These are phyloP conservation scores for Aethionema arabicum DNA, from an alignment of 345 rosid species.

Conservation along the genomic window DNA sequence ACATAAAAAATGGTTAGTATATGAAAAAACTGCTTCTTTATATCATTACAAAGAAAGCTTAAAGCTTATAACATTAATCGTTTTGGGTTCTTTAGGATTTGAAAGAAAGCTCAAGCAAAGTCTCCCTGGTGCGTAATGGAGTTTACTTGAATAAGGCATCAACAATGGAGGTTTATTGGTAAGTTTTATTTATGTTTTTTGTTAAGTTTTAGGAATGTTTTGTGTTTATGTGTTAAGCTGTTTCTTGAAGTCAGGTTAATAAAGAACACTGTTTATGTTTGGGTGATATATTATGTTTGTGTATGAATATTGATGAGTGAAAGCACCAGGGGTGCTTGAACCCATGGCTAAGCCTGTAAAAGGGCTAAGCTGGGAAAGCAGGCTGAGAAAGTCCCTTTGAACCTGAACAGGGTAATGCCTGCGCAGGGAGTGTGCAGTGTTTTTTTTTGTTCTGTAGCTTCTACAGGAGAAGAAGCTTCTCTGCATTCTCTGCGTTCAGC, in stretches of 20 bases:
- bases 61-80: too few species aligned
- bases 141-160: conserved; percentile 19
- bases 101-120: conserved; percentile 16
- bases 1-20: conserved; percentile 54
- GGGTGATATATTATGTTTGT: conserved; percentile 8
- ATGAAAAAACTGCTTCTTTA: not conserved
- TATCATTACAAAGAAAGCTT: too few species aligned
- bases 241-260: conserved; percentile 22
- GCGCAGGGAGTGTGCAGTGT: conserved; percentile 99
- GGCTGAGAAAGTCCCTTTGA: conserved; percentile 99
- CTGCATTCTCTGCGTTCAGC: not conserved
- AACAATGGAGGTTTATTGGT: conserved; percentile 42
- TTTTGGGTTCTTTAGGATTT: too few species aligned
- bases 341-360: conserved; percentile 44
- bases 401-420: conserved; percentile 99
- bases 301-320: conserved; percentile 32
- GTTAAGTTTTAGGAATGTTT: conserved; percentile 37
- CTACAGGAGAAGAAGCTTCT: conserved; percentile 45
- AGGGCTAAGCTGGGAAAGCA: conserved; percentile 34
- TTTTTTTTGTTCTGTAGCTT: conserved; percentile 40
- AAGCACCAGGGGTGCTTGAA: conserved; percentile 99
- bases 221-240: conserved; percentile 28
- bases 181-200: conserved; percentile 45
- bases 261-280: conserved; percentile 42
- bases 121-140: conserved; percentile 17